Conservation (phyloP, 2,329 filamentous ascomycete genomes). For the Pyrenophora graminea region DNA sequence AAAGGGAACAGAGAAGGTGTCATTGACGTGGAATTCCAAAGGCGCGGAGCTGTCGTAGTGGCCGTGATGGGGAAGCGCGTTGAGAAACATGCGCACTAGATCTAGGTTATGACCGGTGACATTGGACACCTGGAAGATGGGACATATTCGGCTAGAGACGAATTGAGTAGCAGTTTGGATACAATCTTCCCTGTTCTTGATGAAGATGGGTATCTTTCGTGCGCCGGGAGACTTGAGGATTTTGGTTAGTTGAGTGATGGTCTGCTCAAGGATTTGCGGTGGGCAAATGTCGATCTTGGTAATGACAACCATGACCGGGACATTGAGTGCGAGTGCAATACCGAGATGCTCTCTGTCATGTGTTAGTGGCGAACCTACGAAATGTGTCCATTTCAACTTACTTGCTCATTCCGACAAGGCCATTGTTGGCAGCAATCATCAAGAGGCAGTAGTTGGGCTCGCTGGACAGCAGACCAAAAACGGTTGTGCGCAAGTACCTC, state of each 20-base stretch:
- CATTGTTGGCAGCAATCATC: slow-evolving; percentile 98
- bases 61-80: slow-evolving; percentile 92
- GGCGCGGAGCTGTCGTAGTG: slow-evolving; percentile 83
- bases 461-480: slow-evolving; percentile 91
- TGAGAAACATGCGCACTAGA: slow-evolving; percentile 88
- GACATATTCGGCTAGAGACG: slow-evolving; percentile 91
- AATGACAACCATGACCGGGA: slow-evolving; percentile 95
- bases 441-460: slow-evolving; percentile 96
- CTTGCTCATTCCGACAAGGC: slow-evolving; percentile 95
- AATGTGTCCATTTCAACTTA: slow-evolving; percentile 4
- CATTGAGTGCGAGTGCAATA: slow-evolving; percentile 90
- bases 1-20: slow-evolving; percentile 97
- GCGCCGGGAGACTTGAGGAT: slow-evolving; percentile 94
- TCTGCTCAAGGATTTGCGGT: slow-evolving; percentile 91
- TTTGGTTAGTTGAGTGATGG: slow-evolving; percentile 84
- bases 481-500: slow-evolving; percentile 90
- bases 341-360: slow-evolving; percentile 76
- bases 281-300: slow-evolving; percentile 99
- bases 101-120: slow-evolving; percentile 92
- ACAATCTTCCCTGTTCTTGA: slow-evolving; percentile 87
- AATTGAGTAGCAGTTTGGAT: slow-evolving; percentile 96
- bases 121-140: slow-evolving; percentile 97
- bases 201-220: slow-evolving; percentile 93
- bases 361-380: not conserved
- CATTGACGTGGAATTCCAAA: slow-evolving; percentile 95